phyloP scores from a whole-genome alignment of 495 filamentous ascomycete species.

The Penicillium chermesinum region DNA sequence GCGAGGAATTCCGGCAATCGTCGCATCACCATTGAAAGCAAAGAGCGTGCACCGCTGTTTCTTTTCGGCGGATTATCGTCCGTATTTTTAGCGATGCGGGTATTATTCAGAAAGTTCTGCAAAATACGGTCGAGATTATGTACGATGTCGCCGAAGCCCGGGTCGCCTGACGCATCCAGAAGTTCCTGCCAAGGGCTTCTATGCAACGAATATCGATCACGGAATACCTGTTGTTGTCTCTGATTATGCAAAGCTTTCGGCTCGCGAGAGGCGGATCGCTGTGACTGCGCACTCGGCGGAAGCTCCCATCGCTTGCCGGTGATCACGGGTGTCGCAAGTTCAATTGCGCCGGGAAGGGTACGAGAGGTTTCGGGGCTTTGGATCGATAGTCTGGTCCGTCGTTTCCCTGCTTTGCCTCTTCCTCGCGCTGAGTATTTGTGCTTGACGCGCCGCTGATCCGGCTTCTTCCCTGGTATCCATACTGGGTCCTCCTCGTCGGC shows the following conservation, averaged over 20 bases:
- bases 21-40: slow-evolving; percentile 61
- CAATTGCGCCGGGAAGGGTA: slow-evolving; percentile 42
- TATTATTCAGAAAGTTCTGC: slow-evolving; percentile 36
- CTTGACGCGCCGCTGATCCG: slow-evolving; percentile 29
- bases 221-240: slow-evolving; percentile 12
- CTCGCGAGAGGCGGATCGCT: slow-evolving; percentile 2
- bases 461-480: slow-evolving; percentile 39
- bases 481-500: slow-evolving; percentile 38
- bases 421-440: slow-evolving; percentile 37
- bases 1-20: slow-evolving; percentile 60
- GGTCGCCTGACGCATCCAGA: slow-evolving; percentile 31
- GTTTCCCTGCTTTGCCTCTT: slow-evolving; percentile 18
- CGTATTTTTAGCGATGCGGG: slow-evolving; percentile 12
- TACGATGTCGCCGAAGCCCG: slow-evolving; percentile 35
- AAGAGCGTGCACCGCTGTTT: slow-evolving; percentile 41
- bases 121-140: slow-evolving; percentile 34
- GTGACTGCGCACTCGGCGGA: slow-evolving; percentile 13
- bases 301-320: slow-evolving; percentile 31
- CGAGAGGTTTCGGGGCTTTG: slow-evolving; percentile 36
- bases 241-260: not conserved
- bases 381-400: slow-evolving; percentile 30
- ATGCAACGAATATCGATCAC: slow-evolving; percentile 21
- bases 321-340: slow-evolving; percentile 43
- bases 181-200: slow-evolving; percentile 40
- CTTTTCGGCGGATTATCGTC: not conserved